Evolutionary conservation across 2,329 filamentous ascomycete species (phyloP).

Genomic region (Colletotrichum sp.): DNA sequence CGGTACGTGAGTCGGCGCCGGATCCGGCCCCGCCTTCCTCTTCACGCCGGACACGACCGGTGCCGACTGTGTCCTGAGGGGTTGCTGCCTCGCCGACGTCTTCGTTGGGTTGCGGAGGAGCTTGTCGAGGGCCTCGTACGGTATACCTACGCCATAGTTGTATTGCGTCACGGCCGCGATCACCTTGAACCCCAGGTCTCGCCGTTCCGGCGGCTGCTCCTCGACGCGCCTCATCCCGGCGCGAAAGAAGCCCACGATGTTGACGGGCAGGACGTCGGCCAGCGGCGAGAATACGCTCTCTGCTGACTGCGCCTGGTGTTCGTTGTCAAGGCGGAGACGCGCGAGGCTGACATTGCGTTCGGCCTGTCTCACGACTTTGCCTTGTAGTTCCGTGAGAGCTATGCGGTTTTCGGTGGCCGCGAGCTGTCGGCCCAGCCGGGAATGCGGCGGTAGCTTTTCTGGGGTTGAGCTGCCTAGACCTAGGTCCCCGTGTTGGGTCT

Average conservation of each 20-base stretch:
- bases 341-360: not conserved
- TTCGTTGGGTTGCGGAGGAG: not conserved
- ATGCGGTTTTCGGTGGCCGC: not conserved
- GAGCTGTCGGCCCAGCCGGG: not conserved
- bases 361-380: not conserved
- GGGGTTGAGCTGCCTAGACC: not conserved
- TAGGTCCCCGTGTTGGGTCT: not conserved
- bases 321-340: not conserved
- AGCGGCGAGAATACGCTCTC: not conserved
- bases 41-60: not conserved
- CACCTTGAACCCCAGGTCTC: not conserved
- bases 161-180: conserved; percentile 1
- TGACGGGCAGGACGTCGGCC: not conserved
- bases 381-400: not conserved
- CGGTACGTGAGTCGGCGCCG: not conserved
- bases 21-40: not conserved
- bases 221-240: not conserved
- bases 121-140: not conserved
- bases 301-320: not conserved
- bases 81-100: not conserved
- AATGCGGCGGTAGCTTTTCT: not conserved
- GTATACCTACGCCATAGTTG: not conserved
- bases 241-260: not conserved
- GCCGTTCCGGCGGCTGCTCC: not conserved
- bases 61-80: not conserved